Base-by-base conservation (phyloP, 176 grass and related monocot species). In the Bolboschoenus planiculmis region DNA sequence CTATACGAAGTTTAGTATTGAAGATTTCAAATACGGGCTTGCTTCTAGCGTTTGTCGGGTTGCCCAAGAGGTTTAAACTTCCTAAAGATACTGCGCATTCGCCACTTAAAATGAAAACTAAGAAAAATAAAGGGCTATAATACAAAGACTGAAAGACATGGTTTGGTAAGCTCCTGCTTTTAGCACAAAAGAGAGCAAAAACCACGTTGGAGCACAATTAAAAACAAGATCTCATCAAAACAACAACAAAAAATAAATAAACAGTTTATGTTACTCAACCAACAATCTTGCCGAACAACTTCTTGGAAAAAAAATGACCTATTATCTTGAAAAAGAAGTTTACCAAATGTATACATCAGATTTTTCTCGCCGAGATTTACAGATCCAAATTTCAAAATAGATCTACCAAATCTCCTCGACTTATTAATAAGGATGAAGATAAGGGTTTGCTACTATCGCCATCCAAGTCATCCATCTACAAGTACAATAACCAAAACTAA, bases 381-480 rank as follows among this genome's bases (percentile, higher is more conserved):
- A 66, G n/a, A 63, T 75, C 71, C 43, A 76, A 75, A 60, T 9
- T 33, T 27, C 42, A 56, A 83, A 83, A 81, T 87, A 18, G 11
- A 43, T 18, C 20, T 80, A 53, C 66, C 62, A 46, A 84, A 63
- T 42, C 66, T 70, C 73, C 84, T 93, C 16, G 57, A 88, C 83
- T 84, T 87, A 68, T 87, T 85, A 74, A 71, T 77, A 78, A 64
- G 4, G 20, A 80, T 54, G 92, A 71, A 85, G 66, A 72, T 71
- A 81, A 50, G 55, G 85, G 78, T 75, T n/a, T 85, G 87, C 81
- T 90, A 86, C 50, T 82, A 80, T 86, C 83, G 79, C 78, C 67
- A 59, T 77, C 77, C 83, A 61, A 86, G 47, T 94, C 90, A 94
- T 94, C 92, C 92, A 94, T 92, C 92, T 94, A 94, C 92, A 94